These are phyloP conservation scores for Aspergillus unguis DNA, from an alignment of 2,329 filamentous ascomycete genomes.

Conservation along the genomic window DNA sequence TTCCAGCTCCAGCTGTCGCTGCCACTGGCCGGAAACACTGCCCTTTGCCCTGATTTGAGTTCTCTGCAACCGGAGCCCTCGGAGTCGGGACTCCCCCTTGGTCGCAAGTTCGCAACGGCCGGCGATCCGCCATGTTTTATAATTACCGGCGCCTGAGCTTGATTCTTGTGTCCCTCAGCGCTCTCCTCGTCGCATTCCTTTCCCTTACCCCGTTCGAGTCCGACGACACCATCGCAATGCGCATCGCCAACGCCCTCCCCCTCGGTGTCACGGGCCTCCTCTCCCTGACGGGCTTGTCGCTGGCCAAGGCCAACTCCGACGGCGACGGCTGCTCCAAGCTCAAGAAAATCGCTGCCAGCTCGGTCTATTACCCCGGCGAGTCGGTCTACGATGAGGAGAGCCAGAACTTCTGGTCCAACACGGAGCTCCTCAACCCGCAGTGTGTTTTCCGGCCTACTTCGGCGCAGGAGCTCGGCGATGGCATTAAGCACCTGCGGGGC, in stretches of 20 bases:
- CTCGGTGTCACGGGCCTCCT: conserved; percentile 6
- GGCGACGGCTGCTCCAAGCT: conserved; percentile 20
- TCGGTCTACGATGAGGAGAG: conserved; percentile 31
- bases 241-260: conserved; percentile 16
- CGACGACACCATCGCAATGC: conserved; percentile 15
- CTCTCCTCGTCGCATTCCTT: neutral
- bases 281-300: conserved; percentile 10
- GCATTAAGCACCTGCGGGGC: conserved; percentile 19
- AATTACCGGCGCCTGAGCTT: neutral
- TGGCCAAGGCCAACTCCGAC: neutral
- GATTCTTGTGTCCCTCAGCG: neutral
- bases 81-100: no score
- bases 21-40: neutral
- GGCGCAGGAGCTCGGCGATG: conserved; percentile 24
- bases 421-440: conserved; percentile 31
- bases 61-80: no score
- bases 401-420: conserved; percentile 36
- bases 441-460: conserved; percentile 35
- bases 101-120: neutral
- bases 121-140: neutral
- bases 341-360: conserved; percentile 13
- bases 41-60: neutral
- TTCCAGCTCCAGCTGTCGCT: no score
- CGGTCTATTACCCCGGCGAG: conserved; percentile 22
- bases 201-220: neutral